These are phyloP conservation scores for Lathyrus aphaca DNA, from an alignment of 306 rosid genomes.

Conservation along the genomic window DNA sequence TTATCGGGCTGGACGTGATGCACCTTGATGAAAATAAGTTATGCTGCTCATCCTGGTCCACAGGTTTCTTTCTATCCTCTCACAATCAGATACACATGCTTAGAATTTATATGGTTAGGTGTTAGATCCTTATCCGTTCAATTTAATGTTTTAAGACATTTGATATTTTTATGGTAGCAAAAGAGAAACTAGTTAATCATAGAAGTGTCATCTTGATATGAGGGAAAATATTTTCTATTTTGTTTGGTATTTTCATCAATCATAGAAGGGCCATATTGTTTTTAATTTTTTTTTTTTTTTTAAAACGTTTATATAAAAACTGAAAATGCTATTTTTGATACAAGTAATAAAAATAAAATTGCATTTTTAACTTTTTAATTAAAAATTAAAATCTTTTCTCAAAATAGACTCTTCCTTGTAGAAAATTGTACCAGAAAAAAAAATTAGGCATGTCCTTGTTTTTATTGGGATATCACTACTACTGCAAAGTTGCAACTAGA, in stretches of 20 bases:
- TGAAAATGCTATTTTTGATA: neutral
- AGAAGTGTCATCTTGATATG: neutral
- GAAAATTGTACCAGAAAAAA: neutral
- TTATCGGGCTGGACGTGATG: constrained; percentile 70
- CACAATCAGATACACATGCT: constrained; percentile 7
- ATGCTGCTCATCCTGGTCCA: constrained; percentile 64
- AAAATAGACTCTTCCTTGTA: too few species aligned
- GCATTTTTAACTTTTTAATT: neutral
- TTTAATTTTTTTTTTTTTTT: neutral
- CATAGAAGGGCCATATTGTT: neutral
- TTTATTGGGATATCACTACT: neutral
- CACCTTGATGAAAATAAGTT: constrained; percentile 59
- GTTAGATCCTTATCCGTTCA: constrained; percentile 19
- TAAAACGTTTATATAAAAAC: neutral
- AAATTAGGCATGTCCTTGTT: neutral
- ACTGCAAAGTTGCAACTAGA: neutral
- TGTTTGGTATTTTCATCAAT: neutral
- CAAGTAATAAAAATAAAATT: neutral
- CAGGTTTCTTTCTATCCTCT: constrained; percentile 56
- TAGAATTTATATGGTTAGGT: constrained; percentile 18
- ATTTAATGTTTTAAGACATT: neutral
- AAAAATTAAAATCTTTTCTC: too few species aligned
- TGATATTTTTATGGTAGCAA: neutral
- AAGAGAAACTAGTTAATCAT: neutral
- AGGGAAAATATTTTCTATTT: neutral